Percentiles rank a stretch among this genome's conserved stretches.
Conservation (phyloP, 257 asterid genomes). For the Leptodermis oblonga region DNA sequence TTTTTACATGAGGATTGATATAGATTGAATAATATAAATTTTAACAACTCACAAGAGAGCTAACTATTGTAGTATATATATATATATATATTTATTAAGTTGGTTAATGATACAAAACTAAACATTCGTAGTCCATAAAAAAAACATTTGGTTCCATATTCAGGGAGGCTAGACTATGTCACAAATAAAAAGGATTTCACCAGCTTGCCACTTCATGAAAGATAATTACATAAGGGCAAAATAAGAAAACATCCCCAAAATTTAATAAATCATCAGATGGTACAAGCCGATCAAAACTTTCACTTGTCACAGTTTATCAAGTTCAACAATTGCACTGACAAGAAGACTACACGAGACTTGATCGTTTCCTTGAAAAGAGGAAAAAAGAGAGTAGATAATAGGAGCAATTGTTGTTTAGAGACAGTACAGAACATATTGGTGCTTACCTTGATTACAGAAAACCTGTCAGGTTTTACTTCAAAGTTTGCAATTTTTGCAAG, state of each 20-base stretch:
- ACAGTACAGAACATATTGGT: conserved; percentile 14
- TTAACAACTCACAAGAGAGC: background rate
- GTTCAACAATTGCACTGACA: background rate
- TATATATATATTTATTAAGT: background rate
- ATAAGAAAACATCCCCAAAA: background rate
- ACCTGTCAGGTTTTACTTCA: conserved; percentile 91
- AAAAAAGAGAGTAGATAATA: background rate
- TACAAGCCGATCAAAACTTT: background rate
- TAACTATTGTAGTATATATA: background rate
- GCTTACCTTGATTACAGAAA: conserved; percentile 83
- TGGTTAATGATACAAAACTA: background rate
- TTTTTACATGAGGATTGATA: background rate
- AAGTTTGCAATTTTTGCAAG: conserved; percentile 59
- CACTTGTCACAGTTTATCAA: background rate
- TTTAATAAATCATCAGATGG: background rate
- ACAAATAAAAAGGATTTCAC: background rate
- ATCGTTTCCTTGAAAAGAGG: background rate
- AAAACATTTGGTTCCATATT: background rate
- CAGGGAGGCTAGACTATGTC: background rate
- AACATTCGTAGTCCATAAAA: background rate
- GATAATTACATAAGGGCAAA: background rate
- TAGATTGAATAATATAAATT: background rate
- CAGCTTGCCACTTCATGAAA: background rate
- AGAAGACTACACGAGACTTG: conserved; percentile 8
- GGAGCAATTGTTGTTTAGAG: background rate